Percentiles rank a stretch among this genome's conserved stretches.
Evolutionary conservation across 1,139 yeast species (phyloP).

Genomic region (Yarrowia galli): DNA sequence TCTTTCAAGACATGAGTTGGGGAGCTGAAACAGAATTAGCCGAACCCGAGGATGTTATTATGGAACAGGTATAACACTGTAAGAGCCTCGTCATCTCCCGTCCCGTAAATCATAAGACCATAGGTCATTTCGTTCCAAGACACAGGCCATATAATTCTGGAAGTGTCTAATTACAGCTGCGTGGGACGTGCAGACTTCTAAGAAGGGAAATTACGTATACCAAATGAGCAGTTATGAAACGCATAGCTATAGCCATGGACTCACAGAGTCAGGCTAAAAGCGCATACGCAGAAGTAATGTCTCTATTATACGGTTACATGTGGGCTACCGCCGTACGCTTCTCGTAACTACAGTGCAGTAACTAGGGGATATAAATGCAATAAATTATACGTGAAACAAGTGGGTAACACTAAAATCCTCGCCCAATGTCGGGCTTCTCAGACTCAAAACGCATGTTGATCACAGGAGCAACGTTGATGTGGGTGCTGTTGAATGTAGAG

Average conservation of each 20-base stretch:
- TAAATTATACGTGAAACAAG: slow-evolving; percentile 17
- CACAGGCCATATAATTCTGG: background rate
- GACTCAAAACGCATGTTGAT: slow-evolving; percentile 37
- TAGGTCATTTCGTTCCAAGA: background rate
- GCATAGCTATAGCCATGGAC: background rate
- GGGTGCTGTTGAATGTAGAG: background rate
- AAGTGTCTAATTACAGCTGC: background rate
- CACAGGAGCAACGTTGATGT: slow-evolving; percentile 23
- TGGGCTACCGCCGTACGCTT: background rate
- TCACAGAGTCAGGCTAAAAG: no score
- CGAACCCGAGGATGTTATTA: background rate
- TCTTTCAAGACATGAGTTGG: background rate
- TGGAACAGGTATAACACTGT: background rate
- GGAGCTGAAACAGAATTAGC: background rate
- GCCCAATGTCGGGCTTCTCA: slow-evolving; percentile 21
- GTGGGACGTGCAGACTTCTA: background rate
- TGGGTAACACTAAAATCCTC: slow-evolving; percentile 21
- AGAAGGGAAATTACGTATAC: background rate
- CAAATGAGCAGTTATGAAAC: background rate
- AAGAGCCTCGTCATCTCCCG: background rate
- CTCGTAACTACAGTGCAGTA: background rate
- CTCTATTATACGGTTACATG: background rate
- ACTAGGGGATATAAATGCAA: slow-evolving; percentile 7
- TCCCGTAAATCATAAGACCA: background rate
- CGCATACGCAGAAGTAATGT: no score